phyloP scores from a whole-genome alignment of 2,329 filamentous ascomycete genomes.

The Diplodia scrobiculata region DNA sequence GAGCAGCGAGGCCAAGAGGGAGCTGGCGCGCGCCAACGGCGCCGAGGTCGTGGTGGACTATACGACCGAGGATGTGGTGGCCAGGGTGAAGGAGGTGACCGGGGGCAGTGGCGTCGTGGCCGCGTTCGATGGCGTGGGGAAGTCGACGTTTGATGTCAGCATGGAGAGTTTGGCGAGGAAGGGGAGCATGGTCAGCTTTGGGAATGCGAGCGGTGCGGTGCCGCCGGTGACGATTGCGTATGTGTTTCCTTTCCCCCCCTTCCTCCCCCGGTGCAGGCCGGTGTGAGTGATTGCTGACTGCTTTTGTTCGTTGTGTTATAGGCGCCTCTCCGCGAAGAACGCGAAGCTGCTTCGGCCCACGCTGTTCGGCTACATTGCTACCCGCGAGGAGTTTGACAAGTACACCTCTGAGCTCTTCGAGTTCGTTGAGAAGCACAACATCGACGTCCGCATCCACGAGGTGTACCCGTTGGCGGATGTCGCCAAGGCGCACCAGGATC shows the following conservation, averaged over 20 bases:
- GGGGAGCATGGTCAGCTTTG: constrained; percentile 76
- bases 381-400: constrained; percentile 68
- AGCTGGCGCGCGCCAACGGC: constrained; percentile 68
- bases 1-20: constrained; percentile 70
- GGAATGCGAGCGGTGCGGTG: constrained; percentile 78
- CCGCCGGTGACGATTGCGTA: constrained; percentile 65
- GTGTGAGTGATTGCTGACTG: neutral
- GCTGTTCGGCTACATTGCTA: constrained; percentile 69
- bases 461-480: constrained; percentile 75
- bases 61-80: constrained; percentile 58
- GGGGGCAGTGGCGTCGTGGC: constrained; percentile 71
- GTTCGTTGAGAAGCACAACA: constrained; percentile 67
- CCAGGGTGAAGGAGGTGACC: constrained; percentile 68
- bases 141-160: constrained; percentile 78
- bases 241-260: constrained; percentile 50
- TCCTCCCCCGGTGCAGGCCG: neutral
- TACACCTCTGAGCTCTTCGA: constrained; percentile 74
- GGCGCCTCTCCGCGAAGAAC: constrained; percentile 70
- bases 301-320: neutral
- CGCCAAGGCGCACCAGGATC: constrained; percentile 70
- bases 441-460: constrained; percentile 74
- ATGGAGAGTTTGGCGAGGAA: constrained; percentile 74
- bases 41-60: constrained; percentile 75
- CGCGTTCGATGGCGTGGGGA: constrained; percentile 85
- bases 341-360: constrained; percentile 73